These are phyloP conservation scores for Babesia ovata DNA, from an alignment of 169 alveolate genomes.

Conservation along the genomic window DNA sequence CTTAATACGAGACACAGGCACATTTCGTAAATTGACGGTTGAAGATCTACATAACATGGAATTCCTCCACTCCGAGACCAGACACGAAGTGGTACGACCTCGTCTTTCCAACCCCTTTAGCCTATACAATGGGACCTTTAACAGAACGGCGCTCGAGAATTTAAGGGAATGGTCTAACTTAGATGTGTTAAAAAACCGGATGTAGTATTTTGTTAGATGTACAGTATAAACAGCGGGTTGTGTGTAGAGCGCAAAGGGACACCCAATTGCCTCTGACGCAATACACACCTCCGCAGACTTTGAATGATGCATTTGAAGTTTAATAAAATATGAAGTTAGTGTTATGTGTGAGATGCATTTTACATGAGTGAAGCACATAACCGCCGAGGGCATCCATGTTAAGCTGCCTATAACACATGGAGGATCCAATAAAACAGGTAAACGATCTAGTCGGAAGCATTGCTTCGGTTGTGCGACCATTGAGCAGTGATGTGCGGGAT, in stretches of 20 bases:
- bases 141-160: slow-evolving; percentile 27
- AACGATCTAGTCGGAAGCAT: not conserved
- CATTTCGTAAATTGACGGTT: not conserved
- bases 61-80: slow-evolving; percentile 4
- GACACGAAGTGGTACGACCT: slow-evolving; percentile 8
- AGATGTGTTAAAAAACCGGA: slow-evolving; percentile 3
- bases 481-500: not conserved
- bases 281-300: not conserved
- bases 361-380: not conserved
- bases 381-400: not conserved
- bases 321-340: not conserved
- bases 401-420: not conserved
- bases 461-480: not conserved
- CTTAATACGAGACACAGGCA: not conserved
- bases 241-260: slow-evolving; percentile 33
- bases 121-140: slow-evolving; percentile 31
- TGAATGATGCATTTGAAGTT: not conserved
- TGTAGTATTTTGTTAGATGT: not conserved
- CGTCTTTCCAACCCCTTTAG: slow-evolving; percentile 50
- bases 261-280: slow-evolving; percentile 10
- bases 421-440: not conserved
- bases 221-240: not conserved
- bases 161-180: slow-evolving; percentile 28
- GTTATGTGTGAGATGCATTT: not conserved
- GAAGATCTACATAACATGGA: slow-evolving; percentile 8